These are phyloP conservation scores for Pterocarpus macrocarpus DNA, from an alignment of 306 rosid genomes.

Conservation along the genomic window DNA sequence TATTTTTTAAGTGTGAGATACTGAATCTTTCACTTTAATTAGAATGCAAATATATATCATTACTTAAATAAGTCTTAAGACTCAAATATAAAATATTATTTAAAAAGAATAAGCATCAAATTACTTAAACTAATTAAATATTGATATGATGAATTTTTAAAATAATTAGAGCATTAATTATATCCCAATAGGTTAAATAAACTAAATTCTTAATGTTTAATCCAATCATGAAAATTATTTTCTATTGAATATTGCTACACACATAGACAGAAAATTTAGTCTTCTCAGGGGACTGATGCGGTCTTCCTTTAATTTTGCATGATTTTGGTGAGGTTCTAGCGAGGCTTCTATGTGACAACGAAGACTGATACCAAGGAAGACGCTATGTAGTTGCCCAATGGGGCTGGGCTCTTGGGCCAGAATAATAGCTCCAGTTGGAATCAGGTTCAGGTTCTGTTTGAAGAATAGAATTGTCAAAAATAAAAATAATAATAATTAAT, in stretches of 20 bases:
- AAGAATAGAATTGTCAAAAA: constrained; percentile 7
- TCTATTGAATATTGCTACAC: background rate
- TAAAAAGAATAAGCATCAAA: too few relatives aligned
- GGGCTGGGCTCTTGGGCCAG: constrained; percentile 43
- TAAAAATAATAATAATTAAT: background rate
- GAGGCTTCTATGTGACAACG: background rate
- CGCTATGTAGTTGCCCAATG: constrained; percentile 10
- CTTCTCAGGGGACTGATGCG: background rate
- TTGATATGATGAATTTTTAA: too few relatives aligned
- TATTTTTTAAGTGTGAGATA: too few relatives aligned
- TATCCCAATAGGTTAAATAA: background rate
- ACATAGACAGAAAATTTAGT: background rate
- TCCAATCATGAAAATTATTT: constrained; percentile 6
- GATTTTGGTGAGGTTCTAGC: constrained; percentile 4
- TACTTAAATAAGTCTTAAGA: too few relatives aligned
- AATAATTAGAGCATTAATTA: too few relatives aligned
- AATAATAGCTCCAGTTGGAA: constrained; percentile 44
- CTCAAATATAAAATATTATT: too few relatives aligned
- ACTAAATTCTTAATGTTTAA: background rate
- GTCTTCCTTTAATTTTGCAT: constrained; percentile 8
- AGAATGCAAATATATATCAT: too few relatives aligned
- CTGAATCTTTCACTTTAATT: too few relatives aligned
- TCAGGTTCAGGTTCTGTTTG: constrained; percentile 48
- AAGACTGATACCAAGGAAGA: background rate
- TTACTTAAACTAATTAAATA: too few relatives aligned